Conservation (phyloP, 1,284 basidiomycete species). For the Tilletia horrida region DNA sequence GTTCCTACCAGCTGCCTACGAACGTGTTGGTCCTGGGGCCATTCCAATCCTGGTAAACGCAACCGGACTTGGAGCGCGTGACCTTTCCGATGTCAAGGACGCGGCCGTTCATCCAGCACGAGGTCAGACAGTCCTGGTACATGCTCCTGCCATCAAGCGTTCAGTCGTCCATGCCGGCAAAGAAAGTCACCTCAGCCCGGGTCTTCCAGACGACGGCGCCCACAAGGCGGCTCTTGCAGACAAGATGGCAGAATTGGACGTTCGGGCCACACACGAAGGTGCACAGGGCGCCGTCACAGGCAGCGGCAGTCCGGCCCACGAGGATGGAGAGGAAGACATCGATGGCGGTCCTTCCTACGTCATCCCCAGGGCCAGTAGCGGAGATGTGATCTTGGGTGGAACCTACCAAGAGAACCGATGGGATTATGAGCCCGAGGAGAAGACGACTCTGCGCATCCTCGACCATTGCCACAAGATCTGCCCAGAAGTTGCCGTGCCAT, state of each 20-base stretch:
- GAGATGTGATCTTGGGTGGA: constrained; percentile 62
- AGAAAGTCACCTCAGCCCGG: constrained; percentile 17
- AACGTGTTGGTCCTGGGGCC: not conserved
- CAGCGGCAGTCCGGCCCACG: not conserved
- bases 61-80: constrained; percentile 55
- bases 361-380: constrained; percentile 61
- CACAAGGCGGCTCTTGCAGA: constrained; percentile 19
- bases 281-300: not conserved
- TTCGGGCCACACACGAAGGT: constrained; percentile 22
- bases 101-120: constrained; percentile 77
- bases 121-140: constrained; percentile 77
- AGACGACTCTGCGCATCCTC: not conserved
- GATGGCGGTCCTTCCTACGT: constrained; percentile 57
- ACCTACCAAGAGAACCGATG: constrained; percentile 57
- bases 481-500: constrained; percentile 1
- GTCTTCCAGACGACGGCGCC: not conserved
- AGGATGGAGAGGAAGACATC: constrained; percentile 32
- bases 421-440: constrained; percentile 2
- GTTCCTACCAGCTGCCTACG: not conserved
- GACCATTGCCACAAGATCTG: constrained; percentile 6
- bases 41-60: constrained; percentile 57
- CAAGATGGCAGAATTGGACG: constrained; percentile 25
- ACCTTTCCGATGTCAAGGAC: constrained; percentile 59
- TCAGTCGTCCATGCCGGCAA: constrained; percentile 26
- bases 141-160: constrained; percentile 63